These are phyloP conservation scores for Dioscorea zingiberensis DNA, from an alignment of 106 monocot genomes.

Conservation along the genomic window DNA sequence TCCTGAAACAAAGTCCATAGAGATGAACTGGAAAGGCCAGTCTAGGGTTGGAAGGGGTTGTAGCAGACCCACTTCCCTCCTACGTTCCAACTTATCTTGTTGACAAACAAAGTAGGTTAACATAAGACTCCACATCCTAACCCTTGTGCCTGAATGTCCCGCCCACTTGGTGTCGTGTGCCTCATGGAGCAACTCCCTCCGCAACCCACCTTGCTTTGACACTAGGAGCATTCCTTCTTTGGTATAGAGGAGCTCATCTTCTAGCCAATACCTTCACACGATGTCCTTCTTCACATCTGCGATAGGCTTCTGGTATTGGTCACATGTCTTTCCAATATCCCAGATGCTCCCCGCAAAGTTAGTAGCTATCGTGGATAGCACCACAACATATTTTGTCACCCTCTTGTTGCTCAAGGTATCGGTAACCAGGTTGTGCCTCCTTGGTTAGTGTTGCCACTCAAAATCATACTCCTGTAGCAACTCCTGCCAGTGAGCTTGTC, in stretches of 20 bases:
- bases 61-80: not conserved
- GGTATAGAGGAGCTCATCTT: not conserved
- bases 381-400: not conserved
- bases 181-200: not conserved
- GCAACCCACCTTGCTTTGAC: not conserved
- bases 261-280: not conserved
- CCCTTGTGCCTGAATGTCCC: not conserved
- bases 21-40: no score
- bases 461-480: not conserved
- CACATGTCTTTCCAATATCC: not conserved
- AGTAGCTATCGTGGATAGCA: not conserved
- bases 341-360: not conserved
- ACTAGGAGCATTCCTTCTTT: not conserved
- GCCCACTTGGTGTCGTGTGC: not conserved
- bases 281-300: not conserved
- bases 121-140: not conserved
- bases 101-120: not conserved
- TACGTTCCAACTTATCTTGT: not conserved
- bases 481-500: constrained; percentile 1
- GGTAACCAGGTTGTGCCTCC: not conserved
- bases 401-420: not conserved
- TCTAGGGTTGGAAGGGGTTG: not conserved
- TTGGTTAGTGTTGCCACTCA: not conserved
- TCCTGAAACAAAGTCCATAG: not conserved
- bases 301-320: not conserved